A percentile compares a stretch with the other conserved stretches of the same genome.
Conservation (phyloP, 768 basidiomycete species). For the Rhodotorula taiwanensis region DNA sequence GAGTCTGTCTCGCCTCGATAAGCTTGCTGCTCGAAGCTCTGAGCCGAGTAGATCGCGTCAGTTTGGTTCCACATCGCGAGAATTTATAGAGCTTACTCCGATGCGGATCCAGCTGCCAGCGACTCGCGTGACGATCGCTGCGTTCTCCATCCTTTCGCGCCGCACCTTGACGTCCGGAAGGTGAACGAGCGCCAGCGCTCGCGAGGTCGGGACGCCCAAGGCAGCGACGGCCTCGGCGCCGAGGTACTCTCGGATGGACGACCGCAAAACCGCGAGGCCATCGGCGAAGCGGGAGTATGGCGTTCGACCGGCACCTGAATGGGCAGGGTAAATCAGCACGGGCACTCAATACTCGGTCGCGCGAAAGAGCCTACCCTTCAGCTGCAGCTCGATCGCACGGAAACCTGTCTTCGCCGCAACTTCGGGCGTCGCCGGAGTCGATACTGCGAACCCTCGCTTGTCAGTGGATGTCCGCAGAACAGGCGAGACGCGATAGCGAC, state of each 20-base stretch:
- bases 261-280: slow-evolving; percentile 89
- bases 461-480: neutral
- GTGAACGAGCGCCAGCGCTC: slow-evolving; percentile 71
- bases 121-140: slow-evolving; percentile 38
- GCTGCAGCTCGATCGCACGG: slow-evolving; percentile 63
- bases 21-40: slow-evolving; percentile 44
- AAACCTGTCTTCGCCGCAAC: slow-evolving; percentile 20
- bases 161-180: slow-evolving; percentile 65
- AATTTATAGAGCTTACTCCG: slow-evolving; percentile 47
- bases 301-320: slow-evolving; percentile 72
- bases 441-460: slow-evolving; percentile 5
- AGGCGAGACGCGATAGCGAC: slow-evolving; percentile 36
- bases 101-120: slow-evolving; percentile 56
- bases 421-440: slow-evolving; percentile 18
- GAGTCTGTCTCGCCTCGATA: slow-evolving; percentile 58
- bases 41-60: slow-evolving; percentile 56
- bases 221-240: slow-evolving; percentile 86
- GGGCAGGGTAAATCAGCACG: neutral
- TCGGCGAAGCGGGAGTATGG: slow-evolving; percentile 89
- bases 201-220: slow-evolving; percentile 77
- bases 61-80: too few relatives aligned
- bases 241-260: slow-evolving; percentile 87
- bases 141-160: slow-evolving; percentile 61
- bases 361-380: slow-evolving; percentile 57
- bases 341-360: too few relatives aligned